phyloP scores from a whole-genome alignment of 2,329 filamentous ascomycete species.

The Teratosphaeria gauchensis region DNA sequence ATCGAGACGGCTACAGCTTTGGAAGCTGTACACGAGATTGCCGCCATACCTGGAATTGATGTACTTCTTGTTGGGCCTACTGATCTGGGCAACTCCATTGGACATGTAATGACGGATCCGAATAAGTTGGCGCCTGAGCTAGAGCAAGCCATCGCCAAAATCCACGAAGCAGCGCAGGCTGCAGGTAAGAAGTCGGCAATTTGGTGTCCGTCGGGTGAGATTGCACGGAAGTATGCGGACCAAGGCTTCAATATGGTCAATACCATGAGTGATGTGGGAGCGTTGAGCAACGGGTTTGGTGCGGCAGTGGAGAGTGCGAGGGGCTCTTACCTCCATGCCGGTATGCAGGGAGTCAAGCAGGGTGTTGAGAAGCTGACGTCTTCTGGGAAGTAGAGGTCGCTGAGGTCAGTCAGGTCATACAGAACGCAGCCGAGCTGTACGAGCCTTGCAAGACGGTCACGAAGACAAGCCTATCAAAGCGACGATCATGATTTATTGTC shows the following conservation, averaged over 20 bases:
- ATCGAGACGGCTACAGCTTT: constrained; percentile 37
- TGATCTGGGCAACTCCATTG: constrained; percentile 50
- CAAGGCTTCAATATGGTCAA: constrained; percentile 47
- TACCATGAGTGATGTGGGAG: constrained; percentile 23
- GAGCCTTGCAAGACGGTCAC: neutral
- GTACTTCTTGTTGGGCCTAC: constrained; percentile 46
- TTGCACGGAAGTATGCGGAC: constrained; percentile 43
- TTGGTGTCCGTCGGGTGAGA: constrained; percentile 44
- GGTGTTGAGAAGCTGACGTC: constrained; percentile 13
- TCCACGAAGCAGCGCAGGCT: constrained; percentile 42
- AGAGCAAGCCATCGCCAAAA: constrained; percentile 41
- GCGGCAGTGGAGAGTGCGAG: constrained; percentile 19
- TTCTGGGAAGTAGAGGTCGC: neutral
- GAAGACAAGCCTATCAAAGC: too few species aligned
- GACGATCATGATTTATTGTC: too few species aligned
- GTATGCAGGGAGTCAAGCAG: constrained; percentile 14
- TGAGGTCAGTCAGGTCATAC: neutral
- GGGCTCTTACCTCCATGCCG: constrained; percentile 15
- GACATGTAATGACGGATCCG: constrained; percentile 38
- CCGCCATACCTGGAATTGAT: constrained; percentile 43
- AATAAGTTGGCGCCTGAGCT: constrained; percentile 41
- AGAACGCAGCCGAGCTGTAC: neutral
- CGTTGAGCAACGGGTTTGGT: constrained; percentile 19
- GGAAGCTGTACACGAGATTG: constrained; percentile 38
- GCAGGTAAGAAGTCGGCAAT: constrained; percentile 47